Evolutionary conservation across 2,329 filamentous ascomycete genomes (phyloP).

Genomic region (Thelonectria olida): DNA sequence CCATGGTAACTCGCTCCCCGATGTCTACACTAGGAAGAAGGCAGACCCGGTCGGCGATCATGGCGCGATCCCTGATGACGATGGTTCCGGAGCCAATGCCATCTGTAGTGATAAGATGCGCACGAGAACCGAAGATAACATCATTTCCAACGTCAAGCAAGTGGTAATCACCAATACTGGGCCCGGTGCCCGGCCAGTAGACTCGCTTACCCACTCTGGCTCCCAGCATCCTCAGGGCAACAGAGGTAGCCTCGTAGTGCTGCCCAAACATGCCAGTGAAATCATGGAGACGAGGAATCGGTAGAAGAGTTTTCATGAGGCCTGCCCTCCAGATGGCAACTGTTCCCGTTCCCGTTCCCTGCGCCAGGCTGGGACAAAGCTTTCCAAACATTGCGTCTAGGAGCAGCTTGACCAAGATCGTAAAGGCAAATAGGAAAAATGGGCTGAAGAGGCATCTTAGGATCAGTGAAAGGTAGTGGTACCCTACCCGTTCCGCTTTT

Average conservation of each 20-base stretch:
- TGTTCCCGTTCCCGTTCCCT: conserved; percentile 43
- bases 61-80: conserved; percentile 57
- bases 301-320: conserved; percentile 56
- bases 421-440: conserved; percentile 54
- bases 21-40: conserved; percentile 61
- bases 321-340: conserved; percentile 55
- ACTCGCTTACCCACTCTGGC: conserved; percentile 61
- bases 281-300: conserved; percentile 54
- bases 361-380: conserved; percentile 44
- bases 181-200: conserved; percentile 67
- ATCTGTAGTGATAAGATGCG: conserved; percentile 63
- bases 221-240: conserved; percentile 60
- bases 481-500: conserved; percentile 54
- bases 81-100: conserved; percentile 58
- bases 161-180: conserved; percentile 62
- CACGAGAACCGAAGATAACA: conserved; percentile 67
- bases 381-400: conserved; percentile 53
- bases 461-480: conserved; percentile 58
- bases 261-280: conserved; percentile 61
- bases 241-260: conserved; percentile 64
- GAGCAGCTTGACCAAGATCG: conserved; percentile 50
- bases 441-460: conserved; percentile 53
- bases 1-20: conserved; percentile 59
- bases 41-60: conserved; percentile 66
- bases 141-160: conserved; percentile 65